A percentile compares a stretch with the other conserved stretches of the same genome.
phyloP scores from a whole-genome alignment of 148 eudicot genomes.

The Polygonum maritimum region DNA sequence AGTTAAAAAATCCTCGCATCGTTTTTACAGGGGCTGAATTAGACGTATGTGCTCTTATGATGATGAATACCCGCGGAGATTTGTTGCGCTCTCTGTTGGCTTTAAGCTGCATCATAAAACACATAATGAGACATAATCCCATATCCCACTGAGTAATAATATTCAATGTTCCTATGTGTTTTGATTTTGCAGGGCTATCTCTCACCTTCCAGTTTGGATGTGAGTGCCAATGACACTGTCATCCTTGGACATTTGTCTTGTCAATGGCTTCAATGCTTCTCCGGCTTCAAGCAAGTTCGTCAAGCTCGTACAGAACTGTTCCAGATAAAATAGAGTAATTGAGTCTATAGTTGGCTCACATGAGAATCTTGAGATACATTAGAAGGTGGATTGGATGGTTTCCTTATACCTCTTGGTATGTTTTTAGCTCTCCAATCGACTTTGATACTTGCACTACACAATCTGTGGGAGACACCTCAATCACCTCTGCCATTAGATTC shows the following conservation, averaged over 20 bases:
- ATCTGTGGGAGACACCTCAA: conserved; percentile 46
- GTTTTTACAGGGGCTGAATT: not conserved
- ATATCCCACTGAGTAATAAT: too few relatives aligned
- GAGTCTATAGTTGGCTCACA: not conserved
- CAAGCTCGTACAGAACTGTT: conserved; percentile 50
- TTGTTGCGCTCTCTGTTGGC: not conserved
- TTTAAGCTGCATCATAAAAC: conserved; percentile 4
- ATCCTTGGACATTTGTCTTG: conserved; percentile 14
- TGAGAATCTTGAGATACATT: conserved; percentile 3
- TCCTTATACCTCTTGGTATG: conserved; percentile 33
- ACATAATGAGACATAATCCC: not conserved
- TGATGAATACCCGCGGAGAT: conserved; percentile 13
- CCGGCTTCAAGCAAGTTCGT: conserved; percentile 35
- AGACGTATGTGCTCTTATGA: conserved; percentile 8
- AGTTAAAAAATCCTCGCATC: not conserved
- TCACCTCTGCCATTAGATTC: conserved; percentile 44
- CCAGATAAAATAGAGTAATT: not conserved
- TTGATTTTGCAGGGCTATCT: not conserved
- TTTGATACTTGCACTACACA: conserved; percentile 47
- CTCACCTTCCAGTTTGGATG: conserved; percentile 8
- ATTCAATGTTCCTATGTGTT: not conserved
- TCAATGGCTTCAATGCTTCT: conserved; percentile 19
- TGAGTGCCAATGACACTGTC: conserved; percentile 11
- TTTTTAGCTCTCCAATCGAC: conserved; percentile 26
- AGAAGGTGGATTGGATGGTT: not conserved